phyloP scores from a whole-genome alignment of 306 rosid genomes.

The Vachellia collinsii region DNA sequence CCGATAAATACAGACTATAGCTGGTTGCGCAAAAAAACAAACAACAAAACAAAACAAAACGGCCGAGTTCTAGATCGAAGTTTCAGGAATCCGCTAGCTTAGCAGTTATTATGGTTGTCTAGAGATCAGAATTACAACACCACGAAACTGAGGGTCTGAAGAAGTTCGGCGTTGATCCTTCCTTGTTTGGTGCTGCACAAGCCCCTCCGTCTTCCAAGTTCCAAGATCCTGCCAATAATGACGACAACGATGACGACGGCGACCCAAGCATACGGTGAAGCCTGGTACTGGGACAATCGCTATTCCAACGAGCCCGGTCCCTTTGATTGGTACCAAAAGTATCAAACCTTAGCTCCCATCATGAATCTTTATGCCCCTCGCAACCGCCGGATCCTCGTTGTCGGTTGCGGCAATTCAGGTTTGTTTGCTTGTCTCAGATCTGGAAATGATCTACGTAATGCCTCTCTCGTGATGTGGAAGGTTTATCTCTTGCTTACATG shows the following conservation, averaged over 20 bases:
- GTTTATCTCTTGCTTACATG: constrained; percentile 16
- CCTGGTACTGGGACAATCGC: constrained; percentile 89
- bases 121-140: background rate
- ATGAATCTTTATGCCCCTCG: constrained; percentile 61
- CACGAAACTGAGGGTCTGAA: background rate
- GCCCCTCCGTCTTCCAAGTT: background rate
- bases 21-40: background rate
- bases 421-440: constrained; percentile 27
- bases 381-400: constrained; percentile 55
- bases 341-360: constrained; percentile 69
- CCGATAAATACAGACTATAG: too few species aligned
- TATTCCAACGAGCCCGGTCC: constrained; percentile 70
- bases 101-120: background rate
- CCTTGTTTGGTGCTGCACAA: background rate
- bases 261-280: constrained; percentile 81
- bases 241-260: constrained; percentile 40
- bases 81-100: background rate
- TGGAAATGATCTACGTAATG: background rate
- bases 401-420: constrained; percentile 91
- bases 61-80: background rate
- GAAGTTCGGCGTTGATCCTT: constrained; percentile 1
- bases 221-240: background rate
- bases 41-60: background rate
- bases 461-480: background rate
- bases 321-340: constrained; percentile 93